Percentiles rank a stretch among this genome's conserved stretches.
phyloP scores from a whole-genome alignment of 2,329 filamentous ascomycete species.

The Aureobasidium sp. region DNA sequence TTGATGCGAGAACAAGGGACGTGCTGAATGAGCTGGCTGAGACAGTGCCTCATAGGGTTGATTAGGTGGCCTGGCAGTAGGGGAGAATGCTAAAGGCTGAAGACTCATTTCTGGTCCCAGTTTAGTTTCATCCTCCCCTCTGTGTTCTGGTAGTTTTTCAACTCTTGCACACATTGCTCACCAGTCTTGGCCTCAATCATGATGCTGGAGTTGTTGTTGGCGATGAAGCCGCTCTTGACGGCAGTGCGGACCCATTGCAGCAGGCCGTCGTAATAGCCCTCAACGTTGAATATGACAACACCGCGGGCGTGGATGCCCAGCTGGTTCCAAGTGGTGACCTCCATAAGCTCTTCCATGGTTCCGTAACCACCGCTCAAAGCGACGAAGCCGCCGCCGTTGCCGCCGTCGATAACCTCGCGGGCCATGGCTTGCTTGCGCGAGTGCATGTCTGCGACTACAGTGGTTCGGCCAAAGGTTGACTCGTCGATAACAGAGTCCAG shows the following conservation, averaged over 20 bases:
- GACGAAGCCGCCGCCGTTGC: slow-evolving; percentile 78
- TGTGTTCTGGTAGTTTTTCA: slow-evolving; percentile 68
- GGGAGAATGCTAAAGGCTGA: not conserved
- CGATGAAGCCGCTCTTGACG: slow-evolving; percentile 69
- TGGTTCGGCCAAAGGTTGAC: slow-evolving; percentile 68
- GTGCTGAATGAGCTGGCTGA: not conserved
- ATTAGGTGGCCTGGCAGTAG: not conserved
- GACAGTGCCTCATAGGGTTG: not conserved
- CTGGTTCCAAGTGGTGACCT: slow-evolving; percentile 87
- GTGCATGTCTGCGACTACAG: slow-evolving; percentile 92
- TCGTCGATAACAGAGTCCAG: slow-evolving; percentile 48
- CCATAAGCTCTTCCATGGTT: slow-evolving; percentile 91
- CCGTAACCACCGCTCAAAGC: slow-evolving; percentile 85
- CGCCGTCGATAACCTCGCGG: slow-evolving; percentile 70
- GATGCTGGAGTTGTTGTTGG: slow-evolving; percentile 61
- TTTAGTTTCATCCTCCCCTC: slow-evolving; percentile 69
- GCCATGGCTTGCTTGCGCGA: slow-evolving; percentile 94
- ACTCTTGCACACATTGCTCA: slow-evolving; percentile 59
- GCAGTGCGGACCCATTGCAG: slow-evolving; percentile 71
- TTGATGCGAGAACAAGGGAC: not conserved
- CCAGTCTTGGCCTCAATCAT: slow-evolving; percentile 65
- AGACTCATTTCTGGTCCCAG: slow-evolving; percentile 55
- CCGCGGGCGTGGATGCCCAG: slow-evolving; percentile 78
- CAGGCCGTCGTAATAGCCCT: slow-evolving; percentile 87
- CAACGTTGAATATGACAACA: slow-evolving; percentile 75